phyloP scores from a whole-genome alignment of 306 rosid genomes.

The Trifolium dubium region DNA sequence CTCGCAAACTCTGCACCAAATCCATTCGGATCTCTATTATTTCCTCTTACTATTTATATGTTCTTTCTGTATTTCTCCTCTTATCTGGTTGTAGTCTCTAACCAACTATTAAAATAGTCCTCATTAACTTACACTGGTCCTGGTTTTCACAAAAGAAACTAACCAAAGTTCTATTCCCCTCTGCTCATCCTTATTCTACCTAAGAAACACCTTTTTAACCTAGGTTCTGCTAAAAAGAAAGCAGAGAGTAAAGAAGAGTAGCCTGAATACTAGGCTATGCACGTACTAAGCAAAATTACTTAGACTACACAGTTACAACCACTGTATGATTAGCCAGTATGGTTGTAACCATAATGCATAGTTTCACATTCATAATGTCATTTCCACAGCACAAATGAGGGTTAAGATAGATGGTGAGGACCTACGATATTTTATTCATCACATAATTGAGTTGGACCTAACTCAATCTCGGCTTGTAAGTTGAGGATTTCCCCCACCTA shows the following conservation, averaged over 20 bases:
- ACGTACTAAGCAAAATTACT: slow-evolving; percentile 18
- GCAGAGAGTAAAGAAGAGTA: slow-evolving; percentile 29
- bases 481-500: too few species aligned
- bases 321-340: not conserved
- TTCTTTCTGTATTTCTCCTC: slow-evolving; percentile 5
- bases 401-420: slow-evolving; percentile 22
- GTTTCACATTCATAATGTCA: slow-evolving; percentile 8
- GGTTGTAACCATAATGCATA: slow-evolving; percentile 14
- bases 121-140: slow-evolving; percentile 24
- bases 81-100: slow-evolving; percentile 7
- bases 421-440: slow-evolving; percentile 4
- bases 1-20: slow-evolving; percentile 14
- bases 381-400: slow-evolving; percentile 18
- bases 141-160: slow-evolving; percentile 12
- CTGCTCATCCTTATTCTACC: slow-evolving; percentile 9
- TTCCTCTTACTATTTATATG: slow-evolving; percentile 12
- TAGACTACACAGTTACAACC: slow-evolving; percentile 20
- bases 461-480: too few species aligned
- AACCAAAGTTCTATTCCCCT: not conserved
- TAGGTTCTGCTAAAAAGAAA: slow-evolving; percentile 21
- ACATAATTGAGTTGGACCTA: too few species aligned
- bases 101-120: not conserved
- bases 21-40: slow-evolving; percentile 27
- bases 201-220: slow-evolving; percentile 17
- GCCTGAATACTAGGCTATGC: slow-evolving; percentile 6